phyloP scores from a whole-genome alignment of 805 yeast genomes.

The Lachancea sp. region DNA sequence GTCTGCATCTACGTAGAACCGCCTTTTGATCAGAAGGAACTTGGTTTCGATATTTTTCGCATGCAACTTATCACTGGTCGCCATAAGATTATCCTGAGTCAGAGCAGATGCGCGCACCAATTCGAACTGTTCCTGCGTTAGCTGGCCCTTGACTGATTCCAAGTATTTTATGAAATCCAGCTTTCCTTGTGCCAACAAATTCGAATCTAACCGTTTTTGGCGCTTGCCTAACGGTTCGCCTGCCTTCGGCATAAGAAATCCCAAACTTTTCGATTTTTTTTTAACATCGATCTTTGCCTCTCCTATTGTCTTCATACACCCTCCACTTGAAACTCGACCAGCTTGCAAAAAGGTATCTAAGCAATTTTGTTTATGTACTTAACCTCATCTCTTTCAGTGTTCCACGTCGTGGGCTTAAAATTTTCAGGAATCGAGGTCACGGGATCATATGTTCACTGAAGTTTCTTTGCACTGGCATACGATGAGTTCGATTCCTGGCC shows the following conservation, averaged over 20 bases:
- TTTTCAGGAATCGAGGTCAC: slow-evolving; percentile 1
- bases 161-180: slow-evolving; percentile 18
- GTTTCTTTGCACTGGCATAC: not conserved
- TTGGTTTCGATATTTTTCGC: slow-evolving; percentile 18
- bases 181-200: slow-evolving; percentile 22
- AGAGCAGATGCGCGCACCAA: slow-evolving; percentile 19
- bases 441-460: slow-evolving; percentile 4
- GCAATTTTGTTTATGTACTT: not conserved
- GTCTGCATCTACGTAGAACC: slow-evolving; percentile 21
- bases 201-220: slow-evolving; percentile 8
- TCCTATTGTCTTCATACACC: slow-evolving; percentile 11
- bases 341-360: not conserved
- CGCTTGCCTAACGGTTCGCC: slow-evolving; percentile 4
- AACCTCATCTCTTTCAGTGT: not conserved
- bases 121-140: slow-evolving; percentile 25
- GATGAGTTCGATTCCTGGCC: not conserved
- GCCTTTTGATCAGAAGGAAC: slow-evolving; percentile 17
- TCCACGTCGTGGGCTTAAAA: slow-evolving; percentile 1
- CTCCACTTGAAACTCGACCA: not conserved
- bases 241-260: slow-evolving; percentile 8
- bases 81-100: slow-evolving; percentile 17
- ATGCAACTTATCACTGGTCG: slow-evolving; percentile 18
- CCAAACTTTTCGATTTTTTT: slow-evolving; percentile 12
- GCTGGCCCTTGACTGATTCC: slow-evolving; percentile 22
- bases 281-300: slow-evolving; percentile 11